Evolutionary conservation across 139 green algal genomes (phyloP), one percentile per base, ranked within the genome.

Genomic region (Edaphochlamys debaryana): DNA sequence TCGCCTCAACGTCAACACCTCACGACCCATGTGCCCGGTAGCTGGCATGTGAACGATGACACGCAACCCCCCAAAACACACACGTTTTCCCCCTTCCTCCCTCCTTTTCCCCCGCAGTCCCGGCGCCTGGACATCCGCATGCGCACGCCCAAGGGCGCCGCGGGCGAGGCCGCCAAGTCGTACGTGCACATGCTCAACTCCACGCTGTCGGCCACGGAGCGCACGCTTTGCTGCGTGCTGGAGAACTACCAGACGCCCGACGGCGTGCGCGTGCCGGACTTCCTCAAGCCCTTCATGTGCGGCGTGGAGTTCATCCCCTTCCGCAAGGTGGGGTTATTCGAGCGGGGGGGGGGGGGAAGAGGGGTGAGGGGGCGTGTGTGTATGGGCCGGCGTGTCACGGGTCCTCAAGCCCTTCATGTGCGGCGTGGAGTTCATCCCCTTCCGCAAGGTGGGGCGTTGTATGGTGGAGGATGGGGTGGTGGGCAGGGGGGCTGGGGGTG

Each of bases 181-280:
- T 98, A 96, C 77, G 96, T 98, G 78, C 98, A 99, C 95, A 96
- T 99, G 94, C 92, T 99, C 60, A 99, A 99, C 92, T 92, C 78
- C 75, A 99, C 98, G 45, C 89, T 99, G 38, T 95, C 94, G 13
- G 98, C 98, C 34, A 99, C 98, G 20, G 95, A 99, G 92, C 93
- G 98, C 76, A 98, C 97, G 3, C 85, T 99, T 63, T 99, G 98
- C 92, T 99, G 98, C 91, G 75, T 99, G 68, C 90, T 99, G 48
- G 98, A 99, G 86, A 99, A 98, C 85, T 96, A 97, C 88, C 95
- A 98, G 91, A 98, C 96, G 19, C 86, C 91, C 0, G 93, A 98
- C 1, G 95, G 80, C 34, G 63, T 90, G 45, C 66, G 79, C 8
- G 67, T 89, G 36, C 79, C 84, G 2, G 78, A 89, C 42, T 75